Evolutionary conservation across 352 stramenopile species (phyloP), one percentile per base, ranked within the genome.

Genomic region (Globisporangium cystogenes): DNA sequence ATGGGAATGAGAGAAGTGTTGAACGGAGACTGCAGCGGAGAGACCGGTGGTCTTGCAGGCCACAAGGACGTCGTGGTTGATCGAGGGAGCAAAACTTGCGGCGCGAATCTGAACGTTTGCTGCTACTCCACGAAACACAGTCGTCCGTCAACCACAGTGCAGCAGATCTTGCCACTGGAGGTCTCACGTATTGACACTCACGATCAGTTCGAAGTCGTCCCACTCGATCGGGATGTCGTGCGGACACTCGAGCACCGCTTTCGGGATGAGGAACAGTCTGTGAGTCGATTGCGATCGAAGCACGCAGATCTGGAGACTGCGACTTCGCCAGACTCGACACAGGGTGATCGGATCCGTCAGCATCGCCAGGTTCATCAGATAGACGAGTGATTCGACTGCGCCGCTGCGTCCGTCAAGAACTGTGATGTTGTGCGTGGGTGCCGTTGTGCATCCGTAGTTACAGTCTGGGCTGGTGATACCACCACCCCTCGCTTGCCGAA

Each of bases 291-390:
- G 4, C 39, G 39, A 43, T 14, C 20, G 16, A 21, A 24, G 20
- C 39, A 43, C 18, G 10, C 39, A 14, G 4, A 43, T 21, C 1
- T 21, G 18, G 1, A 24, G 39, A n/a, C 20, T 21, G 39, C 18
- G 18, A 7, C 18, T 7, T 21, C 39, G 20, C 18, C 18, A 11
- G 11, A 43, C 39, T 12, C 11, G 8, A n/a, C 7, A 7, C 16
- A 43, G 39, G 7, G 39, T 18, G 39, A 43, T 24, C 15, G 51
- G 51, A 15, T 51, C 37, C 2, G 51, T 57, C 41, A 57, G 37
- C 24, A 46, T 33, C 14, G 41, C 43, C 1, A 57, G 4, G 15
- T 57, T 57, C 51, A 50, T 57, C 20, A 57, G 23, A 24, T 37
- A 49, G 4, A 57, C 23, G 20, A 40, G 43, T 4, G 51, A 48